Conservation (phyloP, 2,329 filamentous ascomycete genomes). For the Ilyonectria destructans region DNA sequence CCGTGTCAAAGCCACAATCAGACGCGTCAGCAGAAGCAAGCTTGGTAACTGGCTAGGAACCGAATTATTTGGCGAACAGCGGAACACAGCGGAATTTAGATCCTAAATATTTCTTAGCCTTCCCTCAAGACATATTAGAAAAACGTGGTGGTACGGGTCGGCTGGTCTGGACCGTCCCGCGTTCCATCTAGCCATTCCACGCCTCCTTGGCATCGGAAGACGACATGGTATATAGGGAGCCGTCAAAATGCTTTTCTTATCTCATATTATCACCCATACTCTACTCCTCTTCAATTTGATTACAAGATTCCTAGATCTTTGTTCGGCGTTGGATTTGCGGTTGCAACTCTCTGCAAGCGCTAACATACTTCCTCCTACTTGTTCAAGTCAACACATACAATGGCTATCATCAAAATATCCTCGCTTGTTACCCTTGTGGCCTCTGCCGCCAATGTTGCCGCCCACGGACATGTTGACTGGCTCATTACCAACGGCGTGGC, state of each 20-base stretch:
- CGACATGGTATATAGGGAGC: neutral
- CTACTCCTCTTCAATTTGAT: neutral
- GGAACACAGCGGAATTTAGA: conserved; percentile 22
- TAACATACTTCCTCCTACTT: neutral
- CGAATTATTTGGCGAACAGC: neutral
- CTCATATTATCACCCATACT: neutral
- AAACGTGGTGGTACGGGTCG: conserved; percentile 23
- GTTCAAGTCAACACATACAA: neutral
- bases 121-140: conserved; percentile 38
- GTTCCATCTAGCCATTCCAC: conserved; percentile 29
- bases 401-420: conserved; percentile 18
- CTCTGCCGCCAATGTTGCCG: conserved; percentile 11
- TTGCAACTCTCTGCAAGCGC: neutral
- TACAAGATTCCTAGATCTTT: neutral
- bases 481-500: conserved; percentile 44
- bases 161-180: conserved; percentile 30
- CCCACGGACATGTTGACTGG: conserved; percentile 48
- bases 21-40: neutral
- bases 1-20: conserved; percentile 15
- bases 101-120: conserved; percentile 7
- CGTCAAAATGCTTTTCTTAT: neutral
- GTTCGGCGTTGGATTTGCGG: no score
- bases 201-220: conserved; percentile 12
- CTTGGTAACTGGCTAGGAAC: neutral
- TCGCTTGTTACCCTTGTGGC: conserved; percentile 14